Evolutionary conservation across 768 basidiomycete species (phyloP).

Genomic region (Chalciporus sphaerocephalus): DNA sequence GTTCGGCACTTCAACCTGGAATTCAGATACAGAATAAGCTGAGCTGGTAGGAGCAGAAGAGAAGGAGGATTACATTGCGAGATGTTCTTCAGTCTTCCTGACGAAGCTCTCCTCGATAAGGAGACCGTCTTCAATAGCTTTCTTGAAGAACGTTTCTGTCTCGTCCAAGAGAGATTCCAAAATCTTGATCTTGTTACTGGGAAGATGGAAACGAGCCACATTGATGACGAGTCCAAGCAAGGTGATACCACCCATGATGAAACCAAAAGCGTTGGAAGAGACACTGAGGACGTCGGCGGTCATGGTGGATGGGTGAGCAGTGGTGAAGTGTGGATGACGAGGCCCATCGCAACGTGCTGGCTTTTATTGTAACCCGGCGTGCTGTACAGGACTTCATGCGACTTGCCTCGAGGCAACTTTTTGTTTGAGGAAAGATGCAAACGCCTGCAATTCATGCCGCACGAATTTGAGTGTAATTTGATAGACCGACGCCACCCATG

Average conservation of each 20-base stretch:
- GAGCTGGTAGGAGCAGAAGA: no score
- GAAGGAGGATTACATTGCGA: no score
- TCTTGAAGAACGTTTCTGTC: background rate
- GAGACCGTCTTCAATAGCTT: no score
- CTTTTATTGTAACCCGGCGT: background rate
- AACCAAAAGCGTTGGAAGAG: conserved; percentile 2
- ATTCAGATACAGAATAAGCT: no score
- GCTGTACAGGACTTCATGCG: background rate
- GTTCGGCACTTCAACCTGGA: background rate
- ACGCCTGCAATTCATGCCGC: no score
- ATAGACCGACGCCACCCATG: no score
- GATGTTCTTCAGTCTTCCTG: no score
- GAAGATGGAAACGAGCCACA: background rate
- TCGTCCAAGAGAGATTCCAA: no score
- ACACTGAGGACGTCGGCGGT: background rate
- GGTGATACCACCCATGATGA: background rate
- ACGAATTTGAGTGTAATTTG: no score
- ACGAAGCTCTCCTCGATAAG: no score
- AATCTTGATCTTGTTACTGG: conserved; percentile 4
- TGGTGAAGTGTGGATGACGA: background rate
- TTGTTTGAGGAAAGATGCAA: no score
- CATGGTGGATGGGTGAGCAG: background rate
- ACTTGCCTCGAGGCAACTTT: background rate
- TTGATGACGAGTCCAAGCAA: background rate
- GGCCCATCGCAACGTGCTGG: background rate